Conservation (phyloP, 768 basidiomycete species). For the Ephemerocybe angulata region DNA sequence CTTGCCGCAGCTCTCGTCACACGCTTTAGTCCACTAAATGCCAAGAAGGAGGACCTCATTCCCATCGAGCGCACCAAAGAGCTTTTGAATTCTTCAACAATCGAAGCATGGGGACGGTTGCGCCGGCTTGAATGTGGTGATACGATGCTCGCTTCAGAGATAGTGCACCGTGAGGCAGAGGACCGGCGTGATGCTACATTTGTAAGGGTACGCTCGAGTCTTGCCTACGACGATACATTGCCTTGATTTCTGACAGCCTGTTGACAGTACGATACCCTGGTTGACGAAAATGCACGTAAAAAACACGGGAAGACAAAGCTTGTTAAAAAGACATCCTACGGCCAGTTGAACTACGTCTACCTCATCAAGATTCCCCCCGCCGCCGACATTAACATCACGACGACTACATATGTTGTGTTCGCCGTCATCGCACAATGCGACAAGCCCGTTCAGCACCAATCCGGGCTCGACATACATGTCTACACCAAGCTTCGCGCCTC, state of each 20-base stretch:
- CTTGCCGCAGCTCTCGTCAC: neutral
- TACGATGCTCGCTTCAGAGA: conserved; percentile 2
- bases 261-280: neutral
- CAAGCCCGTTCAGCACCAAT: neutral
- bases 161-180: neutral
- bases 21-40: neutral
- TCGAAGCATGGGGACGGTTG: neutral
- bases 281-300: neutral
- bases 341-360: neutral
- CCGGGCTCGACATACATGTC: conserved; percentile 1
- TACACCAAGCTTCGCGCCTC: neutral
- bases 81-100: neutral
- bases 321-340: neutral
- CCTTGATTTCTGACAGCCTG: neutral
- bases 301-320: neutral
- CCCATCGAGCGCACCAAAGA: neutral
- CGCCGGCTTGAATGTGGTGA: neutral
- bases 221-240: too few relatives aligned
- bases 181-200: conserved; percentile 5
- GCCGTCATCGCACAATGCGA: neutral
- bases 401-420: neutral
- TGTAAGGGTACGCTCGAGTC: conserved; percentile 3
- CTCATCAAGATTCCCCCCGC: neutral
- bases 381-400: neutral
- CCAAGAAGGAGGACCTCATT: too few relatives aligned